Percentiles rank a stretch among this genome's conserved stretches.
Conservation (phyloP, 495 filamentous ascomycete genomes). For the Penicillium lividum region DNA sequence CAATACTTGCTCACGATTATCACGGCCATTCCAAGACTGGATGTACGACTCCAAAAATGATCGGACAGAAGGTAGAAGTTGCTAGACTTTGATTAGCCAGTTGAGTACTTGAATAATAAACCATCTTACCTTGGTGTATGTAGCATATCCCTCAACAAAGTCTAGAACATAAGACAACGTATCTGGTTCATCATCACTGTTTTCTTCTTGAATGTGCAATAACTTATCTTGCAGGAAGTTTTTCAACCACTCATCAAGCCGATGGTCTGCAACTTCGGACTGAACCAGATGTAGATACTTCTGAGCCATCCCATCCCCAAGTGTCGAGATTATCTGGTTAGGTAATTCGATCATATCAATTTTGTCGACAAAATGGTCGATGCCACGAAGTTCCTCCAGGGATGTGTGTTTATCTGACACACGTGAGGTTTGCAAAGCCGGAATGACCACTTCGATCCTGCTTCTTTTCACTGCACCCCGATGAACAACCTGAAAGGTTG, state of each 20-base stretch:
- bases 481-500: slow-evolving; percentile 47
- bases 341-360: slow-evolving; percentile 80
- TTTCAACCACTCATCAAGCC: slow-evolving; percentile 67
- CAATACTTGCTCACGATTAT: slow-evolving; percentile 61
- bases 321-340: slow-evolving; percentile 74
- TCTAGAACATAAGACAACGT: slow-evolving; percentile 51
- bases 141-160: slow-evolving; percentile 58
- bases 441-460: slow-evolving; percentile 56
- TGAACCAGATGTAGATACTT: slow-evolving; percentile 69
- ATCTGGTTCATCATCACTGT: slow-evolving; percentile 47
- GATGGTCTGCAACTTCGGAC: slow-evolving; percentile 52
- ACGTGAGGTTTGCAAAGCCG: slow-evolving; percentile 71
- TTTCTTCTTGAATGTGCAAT: slow-evolving; percentile 50
- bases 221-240: slow-evolving; percentile 61
- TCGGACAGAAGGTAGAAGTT: slow-evolving; percentile 59
- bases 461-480: slow-evolving; percentile 46
- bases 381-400: slow-evolving; percentile 75
- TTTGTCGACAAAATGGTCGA: slow-evolving; percentile 70
- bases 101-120: neutral
- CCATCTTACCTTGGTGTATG: slow-evolving; percentile 61
- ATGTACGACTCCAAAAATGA: slow-evolving; percentile 65
- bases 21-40: slow-evolving; percentile 65
- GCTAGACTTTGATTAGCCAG: slow-evolving; percentile 38
- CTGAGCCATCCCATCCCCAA: slow-evolving; percentile 76
- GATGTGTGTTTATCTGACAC: slow-evolving; percentile 53